Percentiles rank a stretch among this genome's conserved stretches.
These are phyloP conservation scores for Mycena olivaceomarginata DNA, from an alignment of 768 basidiomycete species.

Conservation along the genomic window DNA sequence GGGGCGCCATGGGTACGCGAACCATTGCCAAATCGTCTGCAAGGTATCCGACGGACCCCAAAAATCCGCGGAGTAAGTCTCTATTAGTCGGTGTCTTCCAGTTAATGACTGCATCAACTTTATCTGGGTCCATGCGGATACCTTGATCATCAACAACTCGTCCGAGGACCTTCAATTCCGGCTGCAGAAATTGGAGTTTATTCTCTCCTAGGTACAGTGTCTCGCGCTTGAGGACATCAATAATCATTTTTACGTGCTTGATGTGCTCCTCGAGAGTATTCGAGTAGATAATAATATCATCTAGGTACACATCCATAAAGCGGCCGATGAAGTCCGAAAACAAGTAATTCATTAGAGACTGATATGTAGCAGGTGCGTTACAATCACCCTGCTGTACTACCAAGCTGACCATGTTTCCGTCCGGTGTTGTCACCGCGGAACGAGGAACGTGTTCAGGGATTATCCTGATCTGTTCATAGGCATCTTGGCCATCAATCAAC, in stretches of 20 bases:
- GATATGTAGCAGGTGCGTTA: background rate
- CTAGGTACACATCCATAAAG: background rate
- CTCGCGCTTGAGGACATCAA: background rate
- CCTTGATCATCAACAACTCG: background rate
- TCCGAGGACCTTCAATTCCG: background rate
- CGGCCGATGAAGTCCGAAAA: background rate
- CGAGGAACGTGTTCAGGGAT: background rate
- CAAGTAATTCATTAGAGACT: background rate
- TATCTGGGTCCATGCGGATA: background rate
- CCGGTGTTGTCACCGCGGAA: background rate
- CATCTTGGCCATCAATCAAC: background rate
- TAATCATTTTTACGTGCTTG: background rate
- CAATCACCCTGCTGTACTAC: background rate
- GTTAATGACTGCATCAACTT: background rate
- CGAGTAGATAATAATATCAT: background rate
- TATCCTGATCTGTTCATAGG: background rate
- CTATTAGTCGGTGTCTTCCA: background rate
- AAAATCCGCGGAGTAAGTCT: background rate
- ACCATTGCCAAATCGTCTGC: background rate
- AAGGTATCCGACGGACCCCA: background rate
- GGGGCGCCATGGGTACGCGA: background rate
- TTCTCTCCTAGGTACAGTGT: background rate
- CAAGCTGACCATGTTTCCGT: background rate
- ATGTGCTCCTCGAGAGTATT: background rate
- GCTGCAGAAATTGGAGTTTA: background rate